Evolutionary conservation across 2,329 filamentous ascomycete genomes (phyloP), one percentile per base, ranked within the genome.

Genomic region (Pseudomassariella vexata): DNA sequence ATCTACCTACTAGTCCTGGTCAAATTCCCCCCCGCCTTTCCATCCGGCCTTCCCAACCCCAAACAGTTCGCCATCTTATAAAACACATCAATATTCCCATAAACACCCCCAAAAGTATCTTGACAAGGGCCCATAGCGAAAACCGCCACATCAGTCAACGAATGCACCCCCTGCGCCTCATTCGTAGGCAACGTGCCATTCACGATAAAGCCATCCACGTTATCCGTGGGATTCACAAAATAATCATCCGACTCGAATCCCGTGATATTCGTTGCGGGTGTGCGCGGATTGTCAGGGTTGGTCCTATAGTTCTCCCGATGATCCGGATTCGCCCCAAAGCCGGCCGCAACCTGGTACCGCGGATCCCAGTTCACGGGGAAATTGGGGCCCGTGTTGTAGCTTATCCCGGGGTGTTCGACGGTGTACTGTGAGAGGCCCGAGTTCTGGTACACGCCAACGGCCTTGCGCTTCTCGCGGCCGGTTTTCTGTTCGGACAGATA

Each of bases 291-390:
- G 56, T 76, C 19, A 19, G 26, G 76, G 62, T 79, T 78, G 10
- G 90, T 77, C 42, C 70, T 70, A 67, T 80, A 94, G 61, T 84
- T 73, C 66, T 94, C 86, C 15, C 83, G 71, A 47, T 70, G 76
- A 55, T 94, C 86, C 0, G 86, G 86, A 50, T 73, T 72, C 19
- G 83, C 83, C 29, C 69, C 75, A 20, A 86, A 58, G 31, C 86
- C 86, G 24, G 78, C 72, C 35, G 83, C 85, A 30, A 94, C 76
- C 36, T 83, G 82, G 61, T 90, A 92, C 19, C 86, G 75, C 10
- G 86, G 86, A 53, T 86, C 82, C 85, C 86, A 92, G 65, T 86
- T 87, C 40, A 74, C 68, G 14, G 86, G 86, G 68, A 92, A 94
- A 63, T 84, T 75, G 45, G 76, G 68, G 31, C 82, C 81, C 15